These are phyloP conservation scores for Hymenoscyphus fructigenus DNA, from an alignment of 2,329 filamentous ascomycete species.

Conservation along the genomic window DNA sequence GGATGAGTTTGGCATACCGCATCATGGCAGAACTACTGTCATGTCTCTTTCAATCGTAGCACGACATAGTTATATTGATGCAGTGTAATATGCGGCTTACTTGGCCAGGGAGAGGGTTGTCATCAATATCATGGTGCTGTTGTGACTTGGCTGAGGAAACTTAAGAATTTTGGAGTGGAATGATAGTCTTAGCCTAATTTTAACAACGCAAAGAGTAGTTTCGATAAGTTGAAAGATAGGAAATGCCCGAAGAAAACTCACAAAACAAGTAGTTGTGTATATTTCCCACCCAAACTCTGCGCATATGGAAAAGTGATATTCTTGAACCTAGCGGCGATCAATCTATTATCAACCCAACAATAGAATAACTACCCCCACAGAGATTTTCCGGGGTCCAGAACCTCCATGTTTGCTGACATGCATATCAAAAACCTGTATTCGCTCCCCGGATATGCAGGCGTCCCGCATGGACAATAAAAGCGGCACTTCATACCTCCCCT, in stretches of 20 bases:
- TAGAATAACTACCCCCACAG: neutral
- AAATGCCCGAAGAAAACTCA: neutral
- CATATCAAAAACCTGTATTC: neutral
- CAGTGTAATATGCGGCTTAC: conserved; percentile 2
- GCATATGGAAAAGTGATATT: neutral
- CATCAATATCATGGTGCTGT: neutral
- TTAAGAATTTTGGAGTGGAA: neutral
- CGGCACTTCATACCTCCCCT: neutral
- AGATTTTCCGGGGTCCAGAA: neutral
- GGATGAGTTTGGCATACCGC: neutral
- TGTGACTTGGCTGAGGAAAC: neutral
- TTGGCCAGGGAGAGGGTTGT: neutral
- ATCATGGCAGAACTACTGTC: neutral
- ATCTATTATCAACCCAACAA: neutral
- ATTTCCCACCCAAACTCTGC: neutral
- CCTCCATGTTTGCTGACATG: neutral
- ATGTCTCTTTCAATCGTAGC: neutral
- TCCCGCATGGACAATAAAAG: neutral
- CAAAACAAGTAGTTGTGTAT: neutral
- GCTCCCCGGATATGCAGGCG: neutral
- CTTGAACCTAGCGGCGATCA: neutral
- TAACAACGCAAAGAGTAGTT: too few relatives aligned
- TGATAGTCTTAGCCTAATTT: neutral
- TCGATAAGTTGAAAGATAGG: neutral
- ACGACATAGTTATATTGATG: neutral